These are phyloP conservation scores for Solanum piurae DNA, from an alignment of 257 asterid species.

Conservation along the genomic window DNA sequence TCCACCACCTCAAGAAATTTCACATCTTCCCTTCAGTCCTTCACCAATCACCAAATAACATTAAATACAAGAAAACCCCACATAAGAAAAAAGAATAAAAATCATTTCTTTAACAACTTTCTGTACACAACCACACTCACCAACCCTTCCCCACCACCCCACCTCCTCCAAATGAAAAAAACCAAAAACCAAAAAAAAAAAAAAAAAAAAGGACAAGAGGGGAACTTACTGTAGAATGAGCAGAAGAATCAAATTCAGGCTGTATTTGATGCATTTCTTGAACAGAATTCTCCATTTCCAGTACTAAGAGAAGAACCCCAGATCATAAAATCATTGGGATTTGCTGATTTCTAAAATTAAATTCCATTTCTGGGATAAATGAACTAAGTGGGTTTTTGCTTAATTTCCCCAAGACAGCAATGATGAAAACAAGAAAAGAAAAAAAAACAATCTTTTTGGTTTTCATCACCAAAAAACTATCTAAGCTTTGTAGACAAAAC, in stretches of 20 bases:
- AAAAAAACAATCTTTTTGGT: neutral
- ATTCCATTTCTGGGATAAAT: neutral
- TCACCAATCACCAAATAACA: neutral
- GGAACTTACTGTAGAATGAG: neutral
- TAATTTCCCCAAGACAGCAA: neutral
- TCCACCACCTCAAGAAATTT: neutral
- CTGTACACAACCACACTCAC: neutral
- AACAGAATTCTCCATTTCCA: neutral
- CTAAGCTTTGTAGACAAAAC: neutral
- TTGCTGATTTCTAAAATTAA: neutral
- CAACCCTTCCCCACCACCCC: neutral
- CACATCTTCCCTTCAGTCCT: neutral
- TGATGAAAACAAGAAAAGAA: conserved; percentile 11
- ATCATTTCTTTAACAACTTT: neutral
- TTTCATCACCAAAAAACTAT: neutral
- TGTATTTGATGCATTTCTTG: conserved; percentile 1
- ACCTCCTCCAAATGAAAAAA: neutral
- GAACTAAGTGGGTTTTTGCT: neutral
- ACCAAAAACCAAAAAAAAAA: too few species aligned
- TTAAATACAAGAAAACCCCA: neutral
- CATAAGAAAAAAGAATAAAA: neutral
- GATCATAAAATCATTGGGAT: neutral
- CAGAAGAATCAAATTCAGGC: neutral
- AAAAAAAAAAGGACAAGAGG: neutral
- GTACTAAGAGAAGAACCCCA: neutral